Base-by-base conservation (phyloP, 78 protist genomes). In the Emiliania huxleyi region DNA sequence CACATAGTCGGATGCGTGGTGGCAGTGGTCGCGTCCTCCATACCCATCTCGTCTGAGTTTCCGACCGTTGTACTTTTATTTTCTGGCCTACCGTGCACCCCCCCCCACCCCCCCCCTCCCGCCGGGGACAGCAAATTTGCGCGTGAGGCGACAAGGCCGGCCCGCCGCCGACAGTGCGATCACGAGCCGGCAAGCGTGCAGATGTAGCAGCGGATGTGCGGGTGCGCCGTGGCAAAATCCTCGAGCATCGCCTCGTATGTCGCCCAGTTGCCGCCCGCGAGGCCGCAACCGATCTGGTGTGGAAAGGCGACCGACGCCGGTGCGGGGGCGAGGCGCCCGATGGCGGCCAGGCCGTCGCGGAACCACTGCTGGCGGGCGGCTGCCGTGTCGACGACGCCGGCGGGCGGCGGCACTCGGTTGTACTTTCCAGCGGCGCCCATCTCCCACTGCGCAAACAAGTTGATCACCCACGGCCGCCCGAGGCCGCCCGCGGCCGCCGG, bases 371-470 rank as follows among this genome's bases (percentile, higher is more conserved):
- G 26, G 46, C 85, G 85, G 48, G 1, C 6, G 2, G 5, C n/a
- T 15, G 85, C 46, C 85, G 85, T 40, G 85, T 77, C 85, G 29
- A 15, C 29, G n/a, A 5, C 1, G 19, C 35, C 35, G 46, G 42
- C 37, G 44, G 48, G n/a, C 46, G 85, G 44, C 42, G 15, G 37
- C 48, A 77, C 85, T 45, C 85, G 85, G 29, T 77, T 77, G 46
- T 77, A 77, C 85, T 77, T 77, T 23, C 44, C 48, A 0, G 85
- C 37, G 33, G 46, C 85, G 85, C 85, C 85, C 85, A 77, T 77
- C 85, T 77, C 85, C 85, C 85, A 77, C 85, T 77, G 85, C 85
- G 85, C 46, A 21, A 77, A 77, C 46, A 77, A 22, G 85, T 35
- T 40, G 85, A 77, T 40, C 48, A 77, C 85, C 4, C 5, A 1